Conservation (phyloP, 2,329 filamentous ascomycete species). For the Eutypella sp. region DNA sequence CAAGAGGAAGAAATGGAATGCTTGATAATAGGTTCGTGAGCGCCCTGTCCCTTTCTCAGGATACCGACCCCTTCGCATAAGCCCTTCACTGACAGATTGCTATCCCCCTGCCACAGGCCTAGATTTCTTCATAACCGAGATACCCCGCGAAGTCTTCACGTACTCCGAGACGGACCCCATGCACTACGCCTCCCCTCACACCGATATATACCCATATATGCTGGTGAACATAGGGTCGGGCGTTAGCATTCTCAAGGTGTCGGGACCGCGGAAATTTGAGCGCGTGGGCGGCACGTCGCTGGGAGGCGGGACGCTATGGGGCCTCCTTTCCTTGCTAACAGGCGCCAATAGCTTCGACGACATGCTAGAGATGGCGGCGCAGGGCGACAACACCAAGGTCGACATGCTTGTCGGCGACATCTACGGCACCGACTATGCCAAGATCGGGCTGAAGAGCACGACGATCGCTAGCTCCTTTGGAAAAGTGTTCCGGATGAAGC, state of each 20-base stretch:
- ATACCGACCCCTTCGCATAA: background rate
- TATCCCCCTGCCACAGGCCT: constrained; percentile 53
- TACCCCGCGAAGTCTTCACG: constrained; percentile 93
- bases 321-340: constrained; percentile 82
- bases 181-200: constrained; percentile 76
- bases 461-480: constrained; percentile 96
- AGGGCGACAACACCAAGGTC: constrained; percentile 86
- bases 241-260: constrained; percentile 96
- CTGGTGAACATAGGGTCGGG: constrained; percentile 98
- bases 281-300: constrained; percentile 93
- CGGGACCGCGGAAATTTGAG: constrained; percentile 77
- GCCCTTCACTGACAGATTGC: constrained; percentile 9
- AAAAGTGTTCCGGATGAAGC: constrained; percentile 92
- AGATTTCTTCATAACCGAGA: constrained; percentile 98
- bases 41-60: too few relatives aligned
- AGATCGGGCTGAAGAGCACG: constrained; percentile 92
- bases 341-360: constrained; percentile 96
- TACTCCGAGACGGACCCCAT: constrained; percentile 90
- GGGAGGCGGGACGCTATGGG: constrained; percentile 97
- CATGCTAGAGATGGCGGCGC: constrained; percentile 88
- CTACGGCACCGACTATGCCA: constrained; percentile 91
- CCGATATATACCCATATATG: constrained; percentile 88
- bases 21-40: constrained; percentile 75
- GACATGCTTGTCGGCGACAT: constrained; percentile 98
- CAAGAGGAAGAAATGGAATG: constrained; percentile 99